phyloP scores from a whole-genome alignment of 2,329 filamentous ascomycete genomes.

The Atkinsonella texensis region DNA sequence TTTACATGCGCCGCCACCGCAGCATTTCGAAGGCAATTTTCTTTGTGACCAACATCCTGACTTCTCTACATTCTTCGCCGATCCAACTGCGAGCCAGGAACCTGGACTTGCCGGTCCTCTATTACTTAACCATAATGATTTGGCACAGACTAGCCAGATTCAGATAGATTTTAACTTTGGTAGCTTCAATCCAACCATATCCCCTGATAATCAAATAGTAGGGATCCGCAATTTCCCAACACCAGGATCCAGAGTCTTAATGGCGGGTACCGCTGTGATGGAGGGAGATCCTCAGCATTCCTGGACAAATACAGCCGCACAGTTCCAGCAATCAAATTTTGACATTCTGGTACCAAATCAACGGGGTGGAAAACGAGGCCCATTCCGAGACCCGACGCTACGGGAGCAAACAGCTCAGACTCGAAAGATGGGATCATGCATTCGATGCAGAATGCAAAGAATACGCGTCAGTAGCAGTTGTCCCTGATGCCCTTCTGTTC shows the following conservation, averaged over 20 bases:
- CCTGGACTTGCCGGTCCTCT: not conserved
- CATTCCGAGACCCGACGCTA: slow-evolving; percentile 40
- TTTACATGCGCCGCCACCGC: not conserved
- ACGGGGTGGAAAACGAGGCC: slow-evolving; percentile 31
- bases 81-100: slow-evolving; percentile 3
- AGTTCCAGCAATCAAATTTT: slow-evolving; percentile 14
- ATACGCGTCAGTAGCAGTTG: slow-evolving; percentile 38
- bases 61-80: slow-evolving; percentile 1
- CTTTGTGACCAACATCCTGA: not conserved
- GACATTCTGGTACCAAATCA: slow-evolving; percentile 19
- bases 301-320: not conserved
- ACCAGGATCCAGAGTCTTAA: not conserved
- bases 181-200: not conserved
- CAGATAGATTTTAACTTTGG: not conserved
- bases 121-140: not conserved
- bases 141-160: not conserved
- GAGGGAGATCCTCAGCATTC: not conserved
- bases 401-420: slow-evolving; percentile 45
- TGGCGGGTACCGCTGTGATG: not conserved
- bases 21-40: not conserved
- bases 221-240: not conserved
- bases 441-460: slow-evolving; percentile 49
- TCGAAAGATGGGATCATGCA: slow-evolving; percentile 45
- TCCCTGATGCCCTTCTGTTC: too few species aligned
- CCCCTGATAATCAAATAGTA: not conserved